Conservation (phyloP, 2,329 filamentous ascomycete genomes). For the Arachnomyces sp. region DNA sequence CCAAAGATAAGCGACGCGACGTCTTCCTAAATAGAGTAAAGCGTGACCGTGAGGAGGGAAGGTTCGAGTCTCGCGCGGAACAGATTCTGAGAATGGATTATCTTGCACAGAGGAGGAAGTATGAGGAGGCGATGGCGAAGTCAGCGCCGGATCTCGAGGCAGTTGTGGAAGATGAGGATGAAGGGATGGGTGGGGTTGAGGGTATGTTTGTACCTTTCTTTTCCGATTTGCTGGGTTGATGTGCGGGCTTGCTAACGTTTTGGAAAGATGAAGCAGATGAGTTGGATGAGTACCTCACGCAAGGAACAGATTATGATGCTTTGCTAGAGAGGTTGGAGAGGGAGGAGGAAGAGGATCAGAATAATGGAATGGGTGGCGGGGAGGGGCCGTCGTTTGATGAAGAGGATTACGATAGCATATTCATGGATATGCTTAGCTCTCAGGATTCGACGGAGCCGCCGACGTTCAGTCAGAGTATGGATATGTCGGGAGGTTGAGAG, state of each 20-base stretch:
- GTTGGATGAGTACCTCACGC: background rate
- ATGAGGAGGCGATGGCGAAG: constrained; percentile 32
- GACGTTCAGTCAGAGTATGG: constrained; percentile 26
- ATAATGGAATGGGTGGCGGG: background rate
- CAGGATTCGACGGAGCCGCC: too few species aligned
- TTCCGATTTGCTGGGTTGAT: constrained; percentile 5
- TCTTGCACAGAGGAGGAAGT: constrained; percentile 29
- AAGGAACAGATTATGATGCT: constrained; percentile 10
- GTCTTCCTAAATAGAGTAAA: constrained; percentile 37
- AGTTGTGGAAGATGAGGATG: constrained; percentile 17
- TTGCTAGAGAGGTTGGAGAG: constrained; percentile 22
- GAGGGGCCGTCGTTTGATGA: constrained; percentile 33
- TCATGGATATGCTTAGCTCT: constrained; percentile 55
- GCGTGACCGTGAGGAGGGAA: constrained; percentile 30
- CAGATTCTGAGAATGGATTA: constrained; percentile 38
- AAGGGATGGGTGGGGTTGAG: constrained; percentile 15
- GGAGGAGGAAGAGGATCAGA: constrained; percentile 4
- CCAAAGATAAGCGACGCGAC: constrained; percentile 28
- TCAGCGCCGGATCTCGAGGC: constrained; percentile 20
- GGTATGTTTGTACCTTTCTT: constrained; percentile 13
- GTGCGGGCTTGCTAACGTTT: constrained; percentile 6
- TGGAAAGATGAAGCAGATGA: constrained; percentile 1
- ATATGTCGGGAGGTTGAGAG: constrained; percentile 25
- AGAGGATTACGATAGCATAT: constrained; percentile 55
- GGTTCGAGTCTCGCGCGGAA: constrained; percentile 35